A percentile compares a stretch with the other conserved stretches of the same genome.
Conservation (phyloP, 192 early-diverging fungal genomes). For the Pecoramyces ruminantium region DNA sequence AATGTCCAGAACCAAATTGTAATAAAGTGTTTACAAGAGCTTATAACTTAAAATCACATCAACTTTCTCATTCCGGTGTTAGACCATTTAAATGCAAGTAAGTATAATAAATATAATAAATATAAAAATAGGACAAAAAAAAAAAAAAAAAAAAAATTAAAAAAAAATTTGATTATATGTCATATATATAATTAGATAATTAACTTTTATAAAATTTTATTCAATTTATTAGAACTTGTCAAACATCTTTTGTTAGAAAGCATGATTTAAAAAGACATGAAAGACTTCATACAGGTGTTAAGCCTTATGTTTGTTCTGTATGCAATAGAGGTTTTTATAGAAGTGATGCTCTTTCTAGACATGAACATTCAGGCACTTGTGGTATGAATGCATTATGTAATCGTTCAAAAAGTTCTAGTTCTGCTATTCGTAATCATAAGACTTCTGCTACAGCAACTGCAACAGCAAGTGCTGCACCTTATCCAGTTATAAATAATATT, state of each 20-base stretch:
- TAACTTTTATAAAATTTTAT: too few relatives aligned
- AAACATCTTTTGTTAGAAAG: slow-evolving; percentile 52
- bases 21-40: not conserved
- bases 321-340: slow-evolving; percentile 62
- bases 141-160: too few relatives aligned
- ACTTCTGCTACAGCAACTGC: not conserved
- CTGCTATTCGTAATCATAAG: not conserved
- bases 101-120: not conserved
- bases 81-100: not conserved
- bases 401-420: not conserved
- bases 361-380: slow-evolving; percentile 6
- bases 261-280: slow-evolving; percentile 62
- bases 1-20: not conserved
- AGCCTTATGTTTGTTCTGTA: slow-evolving; percentile 52
- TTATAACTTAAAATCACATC: not conserved
- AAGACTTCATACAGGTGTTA: slow-evolving; percentile 50
- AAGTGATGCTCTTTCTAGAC: slow-evolving; percentile 53
- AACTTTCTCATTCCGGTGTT: not conserved
- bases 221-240: slow-evolving; percentile 31
- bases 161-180: too few relatives aligned
- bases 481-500: not conserved
- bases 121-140: too few relatives aligned
- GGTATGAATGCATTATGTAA: not conserved
- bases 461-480: not conserved
- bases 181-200: too few relatives aligned